Conservation (phyloP, 176 grass and related monocot genomes). For the Thinopyrum elongatum region DNA sequence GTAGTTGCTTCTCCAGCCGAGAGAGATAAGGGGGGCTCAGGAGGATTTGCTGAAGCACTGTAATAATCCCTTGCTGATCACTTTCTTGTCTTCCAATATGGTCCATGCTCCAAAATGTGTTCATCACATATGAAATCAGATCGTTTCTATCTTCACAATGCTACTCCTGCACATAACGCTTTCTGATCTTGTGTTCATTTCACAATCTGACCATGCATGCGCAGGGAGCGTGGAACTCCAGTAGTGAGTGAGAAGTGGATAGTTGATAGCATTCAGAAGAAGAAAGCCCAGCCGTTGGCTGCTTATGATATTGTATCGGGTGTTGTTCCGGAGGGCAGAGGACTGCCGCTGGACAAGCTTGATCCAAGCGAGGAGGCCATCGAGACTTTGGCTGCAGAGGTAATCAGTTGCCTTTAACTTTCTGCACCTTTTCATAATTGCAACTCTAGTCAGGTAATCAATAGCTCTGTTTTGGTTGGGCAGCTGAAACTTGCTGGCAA, state of each 20-base stretch:
- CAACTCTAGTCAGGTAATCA: background rate
- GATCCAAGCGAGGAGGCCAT: slow-evolving; percentile 62
- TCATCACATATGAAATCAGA: background rate
- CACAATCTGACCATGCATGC: background rate
- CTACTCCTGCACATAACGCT: background rate
- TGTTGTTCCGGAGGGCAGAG: slow-evolving; percentile 55
- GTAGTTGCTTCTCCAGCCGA: slow-evolving; percentile 69
- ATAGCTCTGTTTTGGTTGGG: background rate
- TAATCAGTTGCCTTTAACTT: background rate
- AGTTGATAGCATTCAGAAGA: slow-evolving; percentile 74
- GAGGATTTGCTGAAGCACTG: slow-evolving; percentile 79
- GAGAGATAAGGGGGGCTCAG: slow-evolving; percentile 59
- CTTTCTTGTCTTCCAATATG: background rate
- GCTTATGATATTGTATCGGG: slow-evolving; percentile 81
- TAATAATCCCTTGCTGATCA: slow-evolving; percentile 43
- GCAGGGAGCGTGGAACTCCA: slow-evolving; percentile 69
- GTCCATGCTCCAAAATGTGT: background rate
- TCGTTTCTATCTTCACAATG: background rate
- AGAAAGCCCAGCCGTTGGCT: slow-evolving; percentile 55
- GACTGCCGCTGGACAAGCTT: slow-evolving; percentile 57
- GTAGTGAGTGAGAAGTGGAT: slow-evolving; percentile 87
- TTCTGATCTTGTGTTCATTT: background rate
- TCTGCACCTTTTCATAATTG: background rate
- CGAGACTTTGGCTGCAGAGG: slow-evolving; percentile 68
- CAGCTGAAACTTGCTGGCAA: slow-evolving; percentile 86